A percentile compares a stretch with the other conserved stretches of the same genome.
These are phyloP conservation scores for Dacryopinax spathularia DNA, from an alignment of 768 basidiomycete genomes.

Conservation along the genomic window DNA sequence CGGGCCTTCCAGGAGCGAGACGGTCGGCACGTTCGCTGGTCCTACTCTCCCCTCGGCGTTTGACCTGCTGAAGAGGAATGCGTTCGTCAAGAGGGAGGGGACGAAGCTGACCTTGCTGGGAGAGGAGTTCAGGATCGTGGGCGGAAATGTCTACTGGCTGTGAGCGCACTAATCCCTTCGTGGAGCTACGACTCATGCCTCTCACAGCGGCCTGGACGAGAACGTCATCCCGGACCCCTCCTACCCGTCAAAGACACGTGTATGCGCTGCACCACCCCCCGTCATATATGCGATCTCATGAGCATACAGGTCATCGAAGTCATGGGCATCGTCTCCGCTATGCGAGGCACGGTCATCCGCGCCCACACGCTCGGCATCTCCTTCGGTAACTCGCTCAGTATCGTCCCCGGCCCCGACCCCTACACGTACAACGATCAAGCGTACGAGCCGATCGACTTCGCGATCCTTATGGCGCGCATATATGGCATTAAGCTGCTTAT, in stretches of 20 bases:
- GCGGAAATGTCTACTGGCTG: conserved; percentile 24
- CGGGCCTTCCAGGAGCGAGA: neutral
- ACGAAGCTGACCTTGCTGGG: conserved; percentile 11
- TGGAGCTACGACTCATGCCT: neutral
- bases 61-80: conserved; percentile 8
- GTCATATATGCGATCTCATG: neutral
- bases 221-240: conserved; percentile 18
- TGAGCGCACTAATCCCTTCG: neutral
- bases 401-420: conserved; percentile 19
- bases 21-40: neutral
- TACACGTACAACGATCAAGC: conserved; percentile 18
- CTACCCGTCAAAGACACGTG: conserved; percentile 17
- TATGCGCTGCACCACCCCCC: neutral
- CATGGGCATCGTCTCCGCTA: conserved; percentile 10
- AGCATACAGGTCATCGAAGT: neutral
- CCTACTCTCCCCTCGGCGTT: conserved; percentile 5
- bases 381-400: conserved; percentile 19
- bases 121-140: conserved; percentile 12
- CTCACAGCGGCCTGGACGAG: conserved; percentile 19
- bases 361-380: conserved; percentile 22
- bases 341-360: conserved; percentile 18
- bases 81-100: conserved; percentile 12
- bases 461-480: conserved; percentile 17
- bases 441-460: conserved; percentile 22
- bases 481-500: conserved; percentile 17